Conservation (phyloP, 1,284 basidiomycete species). For the Marasmius tenuissimus region DNA sequence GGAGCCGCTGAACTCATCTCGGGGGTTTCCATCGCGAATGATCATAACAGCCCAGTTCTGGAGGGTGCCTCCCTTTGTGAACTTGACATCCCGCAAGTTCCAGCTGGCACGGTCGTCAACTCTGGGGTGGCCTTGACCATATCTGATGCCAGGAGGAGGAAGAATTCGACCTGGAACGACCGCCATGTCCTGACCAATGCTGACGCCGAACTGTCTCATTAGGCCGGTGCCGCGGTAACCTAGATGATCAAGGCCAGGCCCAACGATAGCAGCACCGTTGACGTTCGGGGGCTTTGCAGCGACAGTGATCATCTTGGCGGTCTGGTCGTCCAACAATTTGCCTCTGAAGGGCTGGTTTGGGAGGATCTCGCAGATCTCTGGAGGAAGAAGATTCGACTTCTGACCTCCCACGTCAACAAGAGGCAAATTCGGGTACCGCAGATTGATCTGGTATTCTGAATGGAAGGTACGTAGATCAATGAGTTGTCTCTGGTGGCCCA, state of each 20-base stretch:
- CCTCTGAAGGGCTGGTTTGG: slow-evolving; percentile 71
- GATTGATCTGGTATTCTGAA: slow-evolving; percentile 55
- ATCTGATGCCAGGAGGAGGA: slow-evolving; percentile 55
- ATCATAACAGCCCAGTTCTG: slow-evolving; percentile 64
- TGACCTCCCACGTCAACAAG: slow-evolving; percentile 64
- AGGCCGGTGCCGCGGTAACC: slow-evolving; percentile 51
- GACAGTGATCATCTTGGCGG: slow-evolving; percentile 64
- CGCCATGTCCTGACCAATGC: slow-evolving; percentile 64
- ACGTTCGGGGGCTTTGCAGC: slow-evolving; percentile 68
- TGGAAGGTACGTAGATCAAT: background rate
- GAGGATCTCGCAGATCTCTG: slow-evolving; percentile 71
- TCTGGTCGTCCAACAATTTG: slow-evolving; percentile 67
- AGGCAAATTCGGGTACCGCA: slow-evolving; percentile 51
- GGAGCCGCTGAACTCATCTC: slow-evolving; percentile 45
- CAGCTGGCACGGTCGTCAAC: slow-evolving; percentile 67
- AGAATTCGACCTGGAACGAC: slow-evolving; percentile 74
- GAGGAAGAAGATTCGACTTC: slow-evolving; percentile 55
- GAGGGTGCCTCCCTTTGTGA: slow-evolving; percentile 52
- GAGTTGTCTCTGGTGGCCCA: too few relatives aligned
- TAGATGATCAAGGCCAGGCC: slow-evolving; percentile 56
- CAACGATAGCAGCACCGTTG: slow-evolving; percentile 60
- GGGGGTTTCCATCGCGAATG: slow-evolving; percentile 51
- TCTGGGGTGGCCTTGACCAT: slow-evolving; percentile 42
- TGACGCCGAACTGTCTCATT: slow-evolving; percentile 52
- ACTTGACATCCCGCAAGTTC: slow-evolving; percentile 67